A percentile compares a stretch with the other conserved stretches of the same genome.
Conservation (phyloP, 129 eudicot genomes). For the Artemisia tridentata region DNA sequence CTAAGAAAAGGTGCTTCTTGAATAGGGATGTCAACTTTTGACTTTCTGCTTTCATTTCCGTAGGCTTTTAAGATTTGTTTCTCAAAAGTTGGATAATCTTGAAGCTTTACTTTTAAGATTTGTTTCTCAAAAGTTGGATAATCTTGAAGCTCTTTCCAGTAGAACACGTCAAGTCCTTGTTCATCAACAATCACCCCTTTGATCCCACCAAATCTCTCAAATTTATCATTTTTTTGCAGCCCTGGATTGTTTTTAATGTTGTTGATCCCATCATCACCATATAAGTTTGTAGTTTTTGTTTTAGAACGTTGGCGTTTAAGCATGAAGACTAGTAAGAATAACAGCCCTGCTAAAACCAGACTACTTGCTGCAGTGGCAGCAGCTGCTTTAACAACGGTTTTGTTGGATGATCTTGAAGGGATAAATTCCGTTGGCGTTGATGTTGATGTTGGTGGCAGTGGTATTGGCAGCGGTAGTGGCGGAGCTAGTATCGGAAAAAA, state of each 20-base stretch:
- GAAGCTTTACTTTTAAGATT: too few relatives aligned
- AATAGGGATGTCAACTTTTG: background rate
- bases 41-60: background rate
- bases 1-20: slow-evolving; percentile 5
- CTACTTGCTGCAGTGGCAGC: slow-evolving; percentile 7
- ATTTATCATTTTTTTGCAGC: background rate
- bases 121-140: background rate
- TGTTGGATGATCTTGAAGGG: slow-evolving; percentile 1
- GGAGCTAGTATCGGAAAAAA: slow-evolving; percentile 5
- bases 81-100: background rate
- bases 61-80: background rate
- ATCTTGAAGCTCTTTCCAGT: slow-evolving; percentile 9
- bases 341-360: slow-evolving; percentile 2
- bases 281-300: background rate
- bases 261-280: slow-evolving; percentile 2
- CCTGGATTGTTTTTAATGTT: background rate
- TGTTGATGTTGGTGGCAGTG: background rate
- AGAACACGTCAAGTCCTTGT: slow-evolving; percentile 10
- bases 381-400: slow-evolving; percentile 5
- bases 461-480: background rate
- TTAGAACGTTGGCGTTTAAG: background rate
- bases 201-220: slow-evolving; percentile 4
- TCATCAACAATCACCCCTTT: slow-evolving; percentile 17
- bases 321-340: background rate
- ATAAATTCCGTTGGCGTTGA: background rate